phyloP scores from a whole-genome alignment of 176 grass and related monocot genomes.

The Hordeum marinum region DNA sequence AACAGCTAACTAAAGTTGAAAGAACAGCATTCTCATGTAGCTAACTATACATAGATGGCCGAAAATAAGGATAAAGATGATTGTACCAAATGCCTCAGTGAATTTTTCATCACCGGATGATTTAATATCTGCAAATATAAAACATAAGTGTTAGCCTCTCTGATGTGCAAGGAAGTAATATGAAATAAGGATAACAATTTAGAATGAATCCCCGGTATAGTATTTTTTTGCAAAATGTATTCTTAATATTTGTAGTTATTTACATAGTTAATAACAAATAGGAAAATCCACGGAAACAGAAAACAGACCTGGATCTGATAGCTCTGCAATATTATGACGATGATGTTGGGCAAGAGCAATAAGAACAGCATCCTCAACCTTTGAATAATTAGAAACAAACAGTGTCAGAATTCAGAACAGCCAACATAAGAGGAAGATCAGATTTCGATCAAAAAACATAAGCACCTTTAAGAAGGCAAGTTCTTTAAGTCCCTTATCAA shows the following conservation, averaged over 20 bases:
- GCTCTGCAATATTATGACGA: conserved; percentile 49
- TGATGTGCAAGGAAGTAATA: not conserved
- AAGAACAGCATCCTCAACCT: conserved; percentile 94
- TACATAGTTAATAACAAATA: conserved; percentile 2
- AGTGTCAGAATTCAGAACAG: not conserved
- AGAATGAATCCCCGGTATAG: not conserved
- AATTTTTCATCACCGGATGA: conserved; percentile 72
- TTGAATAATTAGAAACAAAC: conserved; percentile 16
- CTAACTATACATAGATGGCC: not conserved
- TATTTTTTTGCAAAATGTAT: not conserved
- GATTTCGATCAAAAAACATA: not conserved
- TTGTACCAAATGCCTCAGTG: conserved; percentile 81
- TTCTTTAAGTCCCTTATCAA: conserved; percentile 95
- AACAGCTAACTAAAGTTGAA: conserved; percentile 1
- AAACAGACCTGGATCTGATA: conserved; percentile 46
- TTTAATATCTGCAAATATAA: conserved; percentile 61
- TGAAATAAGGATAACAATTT: not conserved
- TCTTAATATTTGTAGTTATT: conserved; percentile 14
- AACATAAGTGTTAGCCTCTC: conserved; percentile 12
- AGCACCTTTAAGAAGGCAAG: conserved; percentile 78
- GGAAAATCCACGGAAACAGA: conserved; percentile 3
- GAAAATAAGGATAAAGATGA: conserved; percentile 17
- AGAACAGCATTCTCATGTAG: not conserved
- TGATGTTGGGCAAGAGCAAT: conserved; percentile 70
- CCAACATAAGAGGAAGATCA: not conserved